phyloP scores from a whole-genome alignment of 208 protist species.

The Wallacemonas rigidus region DNA sequence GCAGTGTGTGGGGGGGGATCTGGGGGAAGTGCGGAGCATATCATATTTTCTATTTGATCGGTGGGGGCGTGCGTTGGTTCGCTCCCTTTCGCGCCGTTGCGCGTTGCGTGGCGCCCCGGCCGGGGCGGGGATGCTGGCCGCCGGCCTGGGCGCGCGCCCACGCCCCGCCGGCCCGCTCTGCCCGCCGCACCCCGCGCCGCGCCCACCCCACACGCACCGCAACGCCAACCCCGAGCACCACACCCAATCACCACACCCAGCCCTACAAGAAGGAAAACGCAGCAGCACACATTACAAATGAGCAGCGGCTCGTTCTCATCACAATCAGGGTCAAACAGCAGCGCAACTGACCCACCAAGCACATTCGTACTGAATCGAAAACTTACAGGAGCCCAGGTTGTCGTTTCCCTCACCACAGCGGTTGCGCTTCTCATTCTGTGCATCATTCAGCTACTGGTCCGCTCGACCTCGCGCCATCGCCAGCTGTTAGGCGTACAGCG shows the following conservation, averaged over 20 bases:
- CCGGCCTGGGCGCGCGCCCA: too few relatives aligned
- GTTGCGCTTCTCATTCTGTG: conserved; percentile 62
- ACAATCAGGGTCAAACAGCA: not conserved
- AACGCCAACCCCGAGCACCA: not conserved
- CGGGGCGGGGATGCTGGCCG: too few relatives aligned
- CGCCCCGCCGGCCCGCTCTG: too few relatives aligned
- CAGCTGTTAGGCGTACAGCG: conserved; percentile 59
- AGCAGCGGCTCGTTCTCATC: not conserved
- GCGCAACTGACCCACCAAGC: not conserved
- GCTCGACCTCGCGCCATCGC: conserved; percentile 50
- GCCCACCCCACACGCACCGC: not conserved
- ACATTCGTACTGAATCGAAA: conserved; percentile 14
- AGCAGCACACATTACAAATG: not conserved
- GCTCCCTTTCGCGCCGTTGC: too few relatives aligned
- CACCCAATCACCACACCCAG: not conserved
- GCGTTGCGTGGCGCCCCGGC: too few relatives aligned
- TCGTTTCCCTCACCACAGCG: conserved; percentile 73
- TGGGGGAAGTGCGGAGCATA: too few relatives aligned
- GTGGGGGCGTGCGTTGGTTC: too few relatives aligned
- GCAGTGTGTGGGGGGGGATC: too few relatives aligned
- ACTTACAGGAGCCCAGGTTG: conserved; percentile 72
- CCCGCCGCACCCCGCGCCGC: not conserved
- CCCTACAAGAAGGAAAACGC: not conserved
- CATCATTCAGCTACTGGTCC: conserved; percentile 62
- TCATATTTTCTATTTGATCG: too few relatives aligned